phyloP scores from a whole-genome alignment of 345 rosid genomes.

The Cardiospermum halicacabum region DNA sequence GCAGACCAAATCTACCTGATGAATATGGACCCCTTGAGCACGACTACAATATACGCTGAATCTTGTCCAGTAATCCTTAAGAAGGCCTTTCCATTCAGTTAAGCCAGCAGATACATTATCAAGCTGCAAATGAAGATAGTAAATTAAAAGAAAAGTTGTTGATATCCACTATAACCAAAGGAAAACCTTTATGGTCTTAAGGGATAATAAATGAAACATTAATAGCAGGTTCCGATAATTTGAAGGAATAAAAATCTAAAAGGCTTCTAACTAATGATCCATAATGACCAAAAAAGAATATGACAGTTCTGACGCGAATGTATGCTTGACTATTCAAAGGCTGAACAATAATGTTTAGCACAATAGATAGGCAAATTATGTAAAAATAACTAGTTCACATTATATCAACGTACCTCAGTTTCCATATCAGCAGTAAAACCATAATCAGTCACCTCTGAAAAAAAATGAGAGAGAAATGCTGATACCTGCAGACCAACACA shows the following conservation, averaged over 20 bases:
- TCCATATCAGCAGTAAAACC: conserved; percentile 99
- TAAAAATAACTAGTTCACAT: background rate
- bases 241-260: no score
- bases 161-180: background rate
- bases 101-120: conserved; percentile 94
- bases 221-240: no score
- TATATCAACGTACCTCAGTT: conserved; percentile 58
- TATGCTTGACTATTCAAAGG: no score
- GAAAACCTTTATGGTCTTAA: background rate
- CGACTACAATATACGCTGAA: conserved; percentile 75
- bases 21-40: conserved; percentile 61
- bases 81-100: conserved; percentile 98
- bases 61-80: conserved; percentile 85
- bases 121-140: conserved; percentile 48
- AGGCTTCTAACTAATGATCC: background rate
- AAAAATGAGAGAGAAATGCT: conserved; percentile 84
- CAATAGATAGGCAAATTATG: background rate
- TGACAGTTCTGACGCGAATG: background rate
- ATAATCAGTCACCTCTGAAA: conserved; percentile 89
- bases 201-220: background rate
- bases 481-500: conserved; percentile 54
- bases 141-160: conserved; percentile 6
- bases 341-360: conserved; percentile 4
- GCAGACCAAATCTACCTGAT: conserved; percentile 48
- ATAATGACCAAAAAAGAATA: background rate